A percentile compares a stretch with the other conserved stretches of the same genome.
phyloP scores from a whole-genome alignment of 805 yeast genomes.

The Metschnikowia kofuensis region DNA sequence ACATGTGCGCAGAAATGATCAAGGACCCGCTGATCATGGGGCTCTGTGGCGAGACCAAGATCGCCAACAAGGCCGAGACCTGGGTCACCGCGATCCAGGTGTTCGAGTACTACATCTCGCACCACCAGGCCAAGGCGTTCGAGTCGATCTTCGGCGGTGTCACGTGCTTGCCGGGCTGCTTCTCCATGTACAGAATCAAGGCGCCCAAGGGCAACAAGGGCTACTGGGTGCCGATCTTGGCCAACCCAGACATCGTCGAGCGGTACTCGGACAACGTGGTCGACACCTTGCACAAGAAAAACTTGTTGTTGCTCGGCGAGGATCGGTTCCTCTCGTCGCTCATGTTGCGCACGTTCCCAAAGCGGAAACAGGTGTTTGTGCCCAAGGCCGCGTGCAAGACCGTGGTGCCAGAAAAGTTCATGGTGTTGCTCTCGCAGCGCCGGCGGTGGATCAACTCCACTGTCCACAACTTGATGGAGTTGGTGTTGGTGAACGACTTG shows the following conservation, averaged over 20 bases:
- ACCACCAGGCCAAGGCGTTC: constrained; percentile 91
- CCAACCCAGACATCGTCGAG: constrained; percentile 92
- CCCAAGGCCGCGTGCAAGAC: constrained; percentile 93
- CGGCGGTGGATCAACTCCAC: constrained; percentile 98
- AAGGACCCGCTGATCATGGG: constrained; percentile 88
- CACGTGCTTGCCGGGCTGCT: constrained; percentile 94
- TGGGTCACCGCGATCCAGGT: constrained; percentile 96
- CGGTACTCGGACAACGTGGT: constrained; percentile 84
- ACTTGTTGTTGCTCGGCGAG: constrained; percentile 81
- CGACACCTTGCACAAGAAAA: constrained; percentile 82
- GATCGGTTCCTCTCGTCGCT: constrained; percentile 82
- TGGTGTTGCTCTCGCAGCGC: constrained; percentile 81
- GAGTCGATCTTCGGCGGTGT: constrained; percentile 95
- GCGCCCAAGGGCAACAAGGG: constrained; percentile 71
- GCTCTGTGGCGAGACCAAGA: constrained; percentile 91
- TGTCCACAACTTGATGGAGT: constrained; percentile 86
- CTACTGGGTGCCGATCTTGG: constrained; percentile 89
- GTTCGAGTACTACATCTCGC: constrained; percentile 89
- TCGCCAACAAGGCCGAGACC: constrained; percentile 73
- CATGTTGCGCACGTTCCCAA: constrained; percentile 87
- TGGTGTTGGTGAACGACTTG: constrained; percentile 76
- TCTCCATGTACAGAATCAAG: constrained; percentile 87
- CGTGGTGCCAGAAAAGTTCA: constrained; percentile 78
- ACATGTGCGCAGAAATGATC: constrained; percentile 87
- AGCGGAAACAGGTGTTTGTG: constrained; percentile 79